Percentiles rank a stretch among this genome's conserved stretches.
These are phyloP conservation scores for Violaceomyces palustris DNA, from an alignment of 1,284 basidiomycete species.

Conservation along the genomic window DNA sequence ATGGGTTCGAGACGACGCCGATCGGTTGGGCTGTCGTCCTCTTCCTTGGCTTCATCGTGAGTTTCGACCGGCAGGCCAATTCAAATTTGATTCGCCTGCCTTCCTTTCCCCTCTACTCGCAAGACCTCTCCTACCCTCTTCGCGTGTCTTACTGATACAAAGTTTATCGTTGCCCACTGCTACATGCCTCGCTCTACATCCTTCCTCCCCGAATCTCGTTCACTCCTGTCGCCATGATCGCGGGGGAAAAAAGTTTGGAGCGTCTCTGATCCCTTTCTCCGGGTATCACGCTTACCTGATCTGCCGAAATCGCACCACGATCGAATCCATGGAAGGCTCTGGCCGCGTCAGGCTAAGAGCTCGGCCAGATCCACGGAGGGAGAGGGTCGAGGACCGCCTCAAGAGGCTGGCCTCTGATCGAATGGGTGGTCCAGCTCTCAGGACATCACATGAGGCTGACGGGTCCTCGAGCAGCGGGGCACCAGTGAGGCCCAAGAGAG, in stretches of 20 bases:
- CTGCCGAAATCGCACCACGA: slow-evolving; percentile 50
- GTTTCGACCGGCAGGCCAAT: not conserved
- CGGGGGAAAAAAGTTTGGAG: no score
- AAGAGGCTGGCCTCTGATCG: slow-evolving; percentile 7
- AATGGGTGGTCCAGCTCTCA: no score
- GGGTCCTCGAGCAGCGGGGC: no score
- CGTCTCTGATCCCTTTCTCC: slow-evolving; percentile 40
- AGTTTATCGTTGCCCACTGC: no score
- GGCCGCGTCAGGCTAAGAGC: slow-evolving; percentile 25
- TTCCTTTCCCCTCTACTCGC: no score
- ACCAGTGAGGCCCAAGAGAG: not conserved
- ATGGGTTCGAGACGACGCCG: slow-evolving; percentile 48
- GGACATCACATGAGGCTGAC: no score
- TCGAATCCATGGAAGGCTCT: slow-evolving; percentile 53
- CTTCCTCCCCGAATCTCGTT: not conserved
- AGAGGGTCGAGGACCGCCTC: slow-evolving; percentile 20
- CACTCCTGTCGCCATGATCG: not conserved
- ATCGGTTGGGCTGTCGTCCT: slow-evolving; percentile 51
- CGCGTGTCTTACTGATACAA: no score
- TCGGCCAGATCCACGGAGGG: slow-evolving; percentile 3
- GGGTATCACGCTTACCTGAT: slow-evolving; percentile 50
- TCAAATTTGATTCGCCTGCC: no score
- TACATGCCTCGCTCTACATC: no score
- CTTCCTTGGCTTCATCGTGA: slow-evolving; percentile 38
- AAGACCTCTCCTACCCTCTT: no score